Percentiles rank a stretch among this genome's conserved stretches.
Conservation (phyloP, 176 grass and related monocot genomes). For the Ampelocalamus luodianensis region DNA sequence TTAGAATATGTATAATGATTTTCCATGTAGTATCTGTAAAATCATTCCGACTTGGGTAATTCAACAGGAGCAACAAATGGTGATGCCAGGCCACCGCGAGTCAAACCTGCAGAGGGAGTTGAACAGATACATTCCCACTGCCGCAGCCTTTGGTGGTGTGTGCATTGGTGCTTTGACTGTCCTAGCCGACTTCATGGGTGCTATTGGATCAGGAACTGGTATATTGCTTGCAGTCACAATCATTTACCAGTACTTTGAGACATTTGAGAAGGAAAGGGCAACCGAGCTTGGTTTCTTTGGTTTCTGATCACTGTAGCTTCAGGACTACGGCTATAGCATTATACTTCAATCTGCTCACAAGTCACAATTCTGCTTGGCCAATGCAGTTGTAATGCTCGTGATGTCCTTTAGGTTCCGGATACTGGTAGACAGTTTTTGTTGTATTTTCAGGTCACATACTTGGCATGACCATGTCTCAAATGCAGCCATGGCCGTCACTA, state of each 20-base stretch:
- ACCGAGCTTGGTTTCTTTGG: conserved; percentile 60
- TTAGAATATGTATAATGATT: neutral
- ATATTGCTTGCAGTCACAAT: conserved; percentile 58
- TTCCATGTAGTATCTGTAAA: neutral
- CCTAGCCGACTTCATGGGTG: conserved; percentile 59
- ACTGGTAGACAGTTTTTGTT: neutral
- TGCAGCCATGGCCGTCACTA: neutral
- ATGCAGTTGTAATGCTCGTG: neutral
- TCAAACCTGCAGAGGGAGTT: conserved; percentile 57
- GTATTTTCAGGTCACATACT: neutral
- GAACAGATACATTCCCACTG: conserved; percentile 59
- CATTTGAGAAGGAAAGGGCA: conserved; percentile 61
- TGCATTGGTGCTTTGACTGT: conserved; percentile 62
- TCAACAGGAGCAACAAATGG: conserved; percentile 60
- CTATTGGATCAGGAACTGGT: conserved; percentile 61
- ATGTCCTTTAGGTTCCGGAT: neutral
- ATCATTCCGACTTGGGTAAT: neutral
- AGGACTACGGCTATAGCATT: neutral
- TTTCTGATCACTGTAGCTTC: conserved; percentile 29
- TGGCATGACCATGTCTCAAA: neutral
- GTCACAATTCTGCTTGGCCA: neutral
- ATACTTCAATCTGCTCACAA: neutral
- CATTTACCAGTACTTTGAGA: conserved; percentile 67
- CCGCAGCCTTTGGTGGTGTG: conserved; percentile 54
- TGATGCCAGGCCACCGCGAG: conserved; percentile 60